These are phyloP conservation scores for Amanita rimosa DNA, from an alignment of 768 basidiomycete genomes.

Conservation along the genomic window DNA sequence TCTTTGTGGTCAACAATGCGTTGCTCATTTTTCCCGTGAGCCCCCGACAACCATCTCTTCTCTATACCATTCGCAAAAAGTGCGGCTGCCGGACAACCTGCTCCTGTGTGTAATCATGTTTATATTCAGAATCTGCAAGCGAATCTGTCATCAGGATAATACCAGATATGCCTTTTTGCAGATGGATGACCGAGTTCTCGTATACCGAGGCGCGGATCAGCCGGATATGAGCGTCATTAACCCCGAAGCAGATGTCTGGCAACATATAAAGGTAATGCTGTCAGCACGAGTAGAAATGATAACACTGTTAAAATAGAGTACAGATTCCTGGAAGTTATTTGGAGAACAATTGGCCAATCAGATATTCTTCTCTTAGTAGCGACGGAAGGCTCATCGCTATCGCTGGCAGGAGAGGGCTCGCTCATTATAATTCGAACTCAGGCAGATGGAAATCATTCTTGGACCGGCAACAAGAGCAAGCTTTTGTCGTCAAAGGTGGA, in stretches of 20 bases:
- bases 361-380: slow-evolving; percentile 80
- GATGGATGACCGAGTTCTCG: slow-evolving; percentile 86
- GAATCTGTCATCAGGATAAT: slow-evolving; percentile 54
- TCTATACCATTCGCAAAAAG: slow-evolving; percentile 91
- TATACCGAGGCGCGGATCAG: slow-evolving; percentile 94
- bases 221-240: slow-evolving; percentile 98
- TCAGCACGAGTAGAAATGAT: background rate
- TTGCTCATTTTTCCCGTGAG: slow-evolving; percentile 20
- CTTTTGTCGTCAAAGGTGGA: slow-evolving; percentile 82
- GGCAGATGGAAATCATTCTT: slow-evolving; percentile 92
- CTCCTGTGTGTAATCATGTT: slow-evolving; percentile 49
- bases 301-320: background rate
- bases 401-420: slow-evolving; percentile 82
- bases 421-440: slow-evolving; percentile 89
- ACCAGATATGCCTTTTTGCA: slow-evolving; percentile 93
- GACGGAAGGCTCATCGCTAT: slow-evolving; percentile 91
- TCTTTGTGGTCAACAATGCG: background rate
- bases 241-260: slow-evolving; percentile 97
- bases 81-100: slow-evolving; percentile 83
- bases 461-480: slow-evolving; percentile 73
- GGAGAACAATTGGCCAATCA: slow-evolving; percentile 87
- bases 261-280: slow-evolving; percentile 77
- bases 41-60: slow-evolving; percentile 62
- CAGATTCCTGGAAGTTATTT: slow-evolving; percentile 88
- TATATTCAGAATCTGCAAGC: background rate